phyloP scores from a whole-genome alignment of 75 land plant genomes.

The Selaginella tamariscina region DNA sequence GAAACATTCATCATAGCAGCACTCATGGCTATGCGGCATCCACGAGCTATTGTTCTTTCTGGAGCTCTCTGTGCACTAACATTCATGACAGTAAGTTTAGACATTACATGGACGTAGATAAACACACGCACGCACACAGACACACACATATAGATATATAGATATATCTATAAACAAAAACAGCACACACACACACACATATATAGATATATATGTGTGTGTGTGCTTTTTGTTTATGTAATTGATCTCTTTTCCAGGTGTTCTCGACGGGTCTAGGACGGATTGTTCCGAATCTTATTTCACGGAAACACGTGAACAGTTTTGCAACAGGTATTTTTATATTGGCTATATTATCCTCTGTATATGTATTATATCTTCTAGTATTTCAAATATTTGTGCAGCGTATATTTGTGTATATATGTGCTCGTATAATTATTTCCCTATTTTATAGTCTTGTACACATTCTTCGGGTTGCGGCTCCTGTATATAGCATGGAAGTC shows the following conservation, averaged over 20 bases:
- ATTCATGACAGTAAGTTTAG: conserved; percentile 83
- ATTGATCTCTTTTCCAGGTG: conserved; percentile 34
- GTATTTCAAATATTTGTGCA: neutral
- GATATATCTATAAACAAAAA: too few species aligned
- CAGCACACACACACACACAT: too few species aligned
- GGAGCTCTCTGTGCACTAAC: conserved; percentile 89
- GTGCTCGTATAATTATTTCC: neutral
- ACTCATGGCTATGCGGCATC: conserved; percentile 96
- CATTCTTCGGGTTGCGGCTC: conserved; percentile 82
- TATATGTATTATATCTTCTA: conserved; percentile 1
- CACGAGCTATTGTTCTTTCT: conserved; percentile 86
- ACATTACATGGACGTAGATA: neutral
- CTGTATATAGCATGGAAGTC: conserved; percentile 97
- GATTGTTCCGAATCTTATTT: conserved; percentile 95
- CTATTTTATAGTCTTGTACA: conserved; percentile 63
- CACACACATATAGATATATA: too few species aligned
- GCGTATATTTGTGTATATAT: neutral
- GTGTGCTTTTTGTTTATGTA: conserved; percentile 6
- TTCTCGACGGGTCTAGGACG: conserved; percentile 93
- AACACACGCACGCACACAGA: too few species aligned
- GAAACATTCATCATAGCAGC: conserved; percentile 97
- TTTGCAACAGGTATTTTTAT: conserved; percentile 70
- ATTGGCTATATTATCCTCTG: neutral
- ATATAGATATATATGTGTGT: too few species aligned
- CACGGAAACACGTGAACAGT: conserved; percentile 82